Evolutionary conservation across 208 protist species (phyloP).

Genomic region (Trichomonas gallinae): DNA sequence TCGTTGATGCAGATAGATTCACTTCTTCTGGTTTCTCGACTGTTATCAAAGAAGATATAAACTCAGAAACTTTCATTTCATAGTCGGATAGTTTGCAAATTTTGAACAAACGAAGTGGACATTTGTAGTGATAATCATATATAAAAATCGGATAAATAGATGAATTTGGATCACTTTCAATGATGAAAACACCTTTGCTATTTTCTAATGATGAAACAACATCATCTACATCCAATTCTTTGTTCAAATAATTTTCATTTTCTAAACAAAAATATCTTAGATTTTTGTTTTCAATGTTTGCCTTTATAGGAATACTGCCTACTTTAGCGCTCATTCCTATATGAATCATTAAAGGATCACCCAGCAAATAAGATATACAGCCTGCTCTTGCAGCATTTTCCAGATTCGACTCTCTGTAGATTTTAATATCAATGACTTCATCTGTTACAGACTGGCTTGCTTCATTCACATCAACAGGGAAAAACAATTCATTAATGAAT

Average conservation of each 20-base stretch:
- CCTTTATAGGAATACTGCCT: neutral
- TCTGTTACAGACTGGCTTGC: neutral
- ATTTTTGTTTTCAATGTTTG: neutral
- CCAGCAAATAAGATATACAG: neutral
- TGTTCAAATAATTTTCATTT: neutral
- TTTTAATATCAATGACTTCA: neutral
- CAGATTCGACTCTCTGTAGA: neutral
- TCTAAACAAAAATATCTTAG: neutral
- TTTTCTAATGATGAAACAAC: neutral
- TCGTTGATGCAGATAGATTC: neutral
- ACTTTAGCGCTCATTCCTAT: neutral
- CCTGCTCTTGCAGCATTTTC: neutral
- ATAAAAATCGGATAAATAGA: neutral
- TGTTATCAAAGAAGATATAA: neutral
- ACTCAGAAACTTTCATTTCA: neutral
- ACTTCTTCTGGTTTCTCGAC: neutral
- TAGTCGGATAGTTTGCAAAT: neutral
- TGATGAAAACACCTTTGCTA: neutral
- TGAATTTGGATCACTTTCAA: neutral
- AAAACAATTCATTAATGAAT: neutral
- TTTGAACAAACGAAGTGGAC: neutral
- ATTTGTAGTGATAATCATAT: neutral
- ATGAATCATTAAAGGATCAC: neutral
- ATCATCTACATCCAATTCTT: neutral
- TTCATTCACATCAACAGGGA: neutral